A percentile compares a stretch with the other conserved stretches of the same genome.
Evolutionary conservation across 192 early-diverging fungal genomes (phyloP).

Genomic region (Gonapodya sp.): DNA sequence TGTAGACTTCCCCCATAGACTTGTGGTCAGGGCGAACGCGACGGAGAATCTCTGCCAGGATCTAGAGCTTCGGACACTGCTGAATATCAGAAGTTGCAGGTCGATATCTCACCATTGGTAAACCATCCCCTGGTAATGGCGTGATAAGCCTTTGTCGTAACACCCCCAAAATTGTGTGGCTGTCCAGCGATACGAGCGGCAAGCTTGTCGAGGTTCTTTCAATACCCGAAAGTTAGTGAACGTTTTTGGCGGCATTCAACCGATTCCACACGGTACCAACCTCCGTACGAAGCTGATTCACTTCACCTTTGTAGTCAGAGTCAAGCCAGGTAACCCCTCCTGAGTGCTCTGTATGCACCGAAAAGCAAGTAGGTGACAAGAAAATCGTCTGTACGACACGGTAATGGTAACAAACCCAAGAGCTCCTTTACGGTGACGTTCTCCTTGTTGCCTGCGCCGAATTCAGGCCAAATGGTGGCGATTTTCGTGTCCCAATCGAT

Average conservation of each 20-base stretch:
- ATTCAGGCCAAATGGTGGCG: conserved; percentile 61
- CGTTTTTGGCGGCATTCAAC: no score
- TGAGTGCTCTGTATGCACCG: conserved; percentile 25
- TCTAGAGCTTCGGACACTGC: neutral
- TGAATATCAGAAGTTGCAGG: no score
- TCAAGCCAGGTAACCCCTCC: conserved; percentile 57
- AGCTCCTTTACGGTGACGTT: conserved; percentile 54
- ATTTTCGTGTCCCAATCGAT: conserved; percentile 41
- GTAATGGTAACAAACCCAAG: conserved; percentile 20
- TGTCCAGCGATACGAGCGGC: conserved; percentile 40
- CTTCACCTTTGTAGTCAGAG: conserved; percentile 23
- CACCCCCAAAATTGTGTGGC: conserved; percentile 55
- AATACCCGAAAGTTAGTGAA: conserved; percentile 31
- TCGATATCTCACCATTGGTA: neutral
- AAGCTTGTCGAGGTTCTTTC: conserved; percentile 37
- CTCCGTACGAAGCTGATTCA: conserved; percentile 25
- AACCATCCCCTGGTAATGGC: conserved; percentile 22
- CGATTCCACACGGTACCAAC: no score
- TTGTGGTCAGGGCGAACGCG: neutral
- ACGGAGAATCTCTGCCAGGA: neutral
- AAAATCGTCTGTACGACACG: neutral
- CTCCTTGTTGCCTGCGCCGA: conserved; percentile 58
- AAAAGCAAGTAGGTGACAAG: conserved; percentile 2
- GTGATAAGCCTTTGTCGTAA: conserved; percentile 5
- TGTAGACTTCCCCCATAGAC: neutral